A percentile compares a stretch with the other conserved stretches of the same genome.
Conservation (phyloP, 106 monocot species). For the Dendrobium nobile region DNA sequence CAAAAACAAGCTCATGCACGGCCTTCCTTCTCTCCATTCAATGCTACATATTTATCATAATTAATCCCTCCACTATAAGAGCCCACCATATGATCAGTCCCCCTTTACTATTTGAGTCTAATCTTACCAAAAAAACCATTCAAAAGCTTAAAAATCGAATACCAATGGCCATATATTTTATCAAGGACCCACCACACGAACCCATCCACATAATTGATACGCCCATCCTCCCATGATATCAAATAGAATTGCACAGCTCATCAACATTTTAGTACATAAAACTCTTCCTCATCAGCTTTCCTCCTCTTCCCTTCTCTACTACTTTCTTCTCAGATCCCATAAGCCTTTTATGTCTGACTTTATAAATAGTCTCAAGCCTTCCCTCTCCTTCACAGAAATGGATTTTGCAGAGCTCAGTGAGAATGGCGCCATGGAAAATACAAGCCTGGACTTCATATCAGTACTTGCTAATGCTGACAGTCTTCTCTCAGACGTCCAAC, state of each 20-base stretch:
- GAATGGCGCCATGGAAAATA: constrained; percentile 11
- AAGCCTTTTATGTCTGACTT: constrained; percentile 21
- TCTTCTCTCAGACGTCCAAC: constrained; percentile 3
- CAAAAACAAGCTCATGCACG: not conserved
- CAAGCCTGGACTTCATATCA: constrained; percentile 5
- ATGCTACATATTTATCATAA: not conserved
- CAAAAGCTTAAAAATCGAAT: constrained; percentile 3
- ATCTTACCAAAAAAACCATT: not conserved
- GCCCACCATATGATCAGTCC: not conserved
- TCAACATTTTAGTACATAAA: not conserved
- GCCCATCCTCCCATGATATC: constrained; percentile 5
- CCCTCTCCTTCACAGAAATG: constrained; percentile 21
- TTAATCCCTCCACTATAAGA: not conserved
- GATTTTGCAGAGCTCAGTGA: constrained; percentile 22
- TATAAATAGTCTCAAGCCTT: constrained; percentile 8
- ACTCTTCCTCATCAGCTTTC: not conserved
- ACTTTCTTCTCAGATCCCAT: not conserved
- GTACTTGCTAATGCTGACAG: constrained; percentile 9
- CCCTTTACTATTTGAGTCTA: not conserved
- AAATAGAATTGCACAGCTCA: not conserved
- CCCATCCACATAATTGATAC: not conserved
- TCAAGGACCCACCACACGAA: not conserved
- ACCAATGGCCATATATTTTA: constrained; percentile 12
- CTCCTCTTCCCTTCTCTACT: not conserved
- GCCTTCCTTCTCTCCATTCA: not conserved